Evolutionary conservation across 2,329 filamentous ascomycete genomes (phyloP), one percentile per base, ranked within the genome.

Genomic region (Drechslera avenae): DNA sequence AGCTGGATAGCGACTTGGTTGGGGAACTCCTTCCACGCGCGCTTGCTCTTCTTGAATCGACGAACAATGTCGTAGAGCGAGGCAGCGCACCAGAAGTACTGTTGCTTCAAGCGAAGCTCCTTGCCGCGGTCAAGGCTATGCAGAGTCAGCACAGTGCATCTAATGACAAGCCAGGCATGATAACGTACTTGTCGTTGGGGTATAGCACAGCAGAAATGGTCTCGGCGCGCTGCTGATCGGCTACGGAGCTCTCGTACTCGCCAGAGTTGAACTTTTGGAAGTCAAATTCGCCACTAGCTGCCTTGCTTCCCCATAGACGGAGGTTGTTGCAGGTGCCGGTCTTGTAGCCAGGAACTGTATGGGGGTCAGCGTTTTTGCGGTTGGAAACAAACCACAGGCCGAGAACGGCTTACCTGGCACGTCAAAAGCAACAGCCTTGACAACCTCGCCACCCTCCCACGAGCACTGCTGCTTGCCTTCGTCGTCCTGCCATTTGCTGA

Each of bases 241-340:
- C 90, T 32, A 99, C 94, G 10, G 94, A 95, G 78, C 90, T 94
- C 78, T 99, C 94, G 72, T 99, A 99, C 66, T 99, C 92, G 57
- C 94, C 94, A 52, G 83, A 94, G 78, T 99, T 99, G 86, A 99
- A 99, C 74, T 97, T 97, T 70, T 97, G 93, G 78, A 99, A 99
- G 78, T 99, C 93, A 60, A 99, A 99, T 75, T 99, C 94, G 60
- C 94, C 94, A 64, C 90, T 93, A 37, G 92, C 92, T 35, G 94
- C 93, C 77, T 97, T 97, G 81, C 91, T 97, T 36, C 91, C 96
- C 94, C 94, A 99, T 32, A 99, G 82, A 54, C 94, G 88, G 57
- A 99, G 81, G 77, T 99, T 99, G 81, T 99, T 99, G 63, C 92
- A 97, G 9, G 92, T 93, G 6, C 85, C 80, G 0, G 94, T 99